These are phyloP conservation scores for Lentinula edodes DNA, from an alignment of 768 basidiomycete species.

Conservation along the genomic window DNA sequence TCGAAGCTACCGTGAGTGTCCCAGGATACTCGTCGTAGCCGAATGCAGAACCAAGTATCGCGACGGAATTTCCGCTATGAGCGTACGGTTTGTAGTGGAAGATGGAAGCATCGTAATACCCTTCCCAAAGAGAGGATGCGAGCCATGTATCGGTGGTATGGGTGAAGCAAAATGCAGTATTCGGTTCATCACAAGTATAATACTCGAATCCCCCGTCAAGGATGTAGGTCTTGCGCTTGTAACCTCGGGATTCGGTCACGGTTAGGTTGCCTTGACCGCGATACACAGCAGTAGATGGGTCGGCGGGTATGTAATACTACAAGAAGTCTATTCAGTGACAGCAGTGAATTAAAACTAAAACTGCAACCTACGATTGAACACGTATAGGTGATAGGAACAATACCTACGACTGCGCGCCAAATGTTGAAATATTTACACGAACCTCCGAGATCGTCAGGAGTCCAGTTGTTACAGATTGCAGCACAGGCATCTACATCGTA, in stretches of 20 bases:
- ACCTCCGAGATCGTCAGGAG: conserved; percentile 34
- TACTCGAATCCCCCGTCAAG: conserved; percentile 41
- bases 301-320: conserved; percentile 40
- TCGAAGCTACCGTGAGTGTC: conserved; percentile 26
- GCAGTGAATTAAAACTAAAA: background rate
- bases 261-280: conserved; percentile 38
- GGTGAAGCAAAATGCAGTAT: conserved; percentile 31
- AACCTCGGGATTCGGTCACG: conserved; percentile 43
- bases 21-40: conserved; percentile 31
- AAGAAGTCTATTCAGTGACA: background rate
- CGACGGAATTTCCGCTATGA: conserved; percentile 33
- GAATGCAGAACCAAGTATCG: conserved; percentile 37
- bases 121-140: conserved; percentile 29
- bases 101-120: conserved; percentile 35
- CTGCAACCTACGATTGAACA: conserved; percentile 38
- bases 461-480: conserved; percentile 36
- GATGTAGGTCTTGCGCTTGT: conserved; percentile 31
- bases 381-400: conserved; percentile 41
- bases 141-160: conserved; percentile 31
- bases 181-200: conserved; percentile 25
- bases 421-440: conserved; percentile 49
- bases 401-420: conserved; percentile 44
- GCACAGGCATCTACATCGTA: conserved; percentile 45
- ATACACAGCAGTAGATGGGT: conserved; percentile 40
- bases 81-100: conserved; percentile 37